Conservation (phyloP, 768 basidiomycete species). For the Auricularia heimuer region DNA sequence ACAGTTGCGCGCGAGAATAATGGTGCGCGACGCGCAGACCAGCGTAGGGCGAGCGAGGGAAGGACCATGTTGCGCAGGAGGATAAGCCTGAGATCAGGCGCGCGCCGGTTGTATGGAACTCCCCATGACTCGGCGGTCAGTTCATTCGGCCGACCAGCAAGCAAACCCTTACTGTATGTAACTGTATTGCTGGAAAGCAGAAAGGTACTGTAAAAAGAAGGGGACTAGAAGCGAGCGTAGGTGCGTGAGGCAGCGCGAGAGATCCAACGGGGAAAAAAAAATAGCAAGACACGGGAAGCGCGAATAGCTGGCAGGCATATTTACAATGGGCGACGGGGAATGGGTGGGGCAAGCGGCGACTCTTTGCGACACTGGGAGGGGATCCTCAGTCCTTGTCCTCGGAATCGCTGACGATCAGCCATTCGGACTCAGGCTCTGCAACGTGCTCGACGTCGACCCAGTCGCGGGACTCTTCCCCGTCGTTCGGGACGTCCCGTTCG, state of each 20-base stretch:
- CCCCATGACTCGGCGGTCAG: not conserved
- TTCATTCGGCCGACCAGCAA: not conserved
- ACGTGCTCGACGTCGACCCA: constrained; percentile 62
- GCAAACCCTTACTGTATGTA: not conserved
- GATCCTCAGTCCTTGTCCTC: not conserved
- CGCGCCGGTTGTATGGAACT: not conserved
- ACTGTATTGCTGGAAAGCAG: not conserved
- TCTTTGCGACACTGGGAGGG: not conserved
- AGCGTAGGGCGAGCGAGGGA: not conserved
- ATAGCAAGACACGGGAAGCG: not conserved
- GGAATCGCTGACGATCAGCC: constrained; percentile 58
- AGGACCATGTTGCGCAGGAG: not conserved
- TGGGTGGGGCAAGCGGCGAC: not conserved
- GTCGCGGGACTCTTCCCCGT: constrained; percentile 14
- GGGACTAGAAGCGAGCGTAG: not conserved
- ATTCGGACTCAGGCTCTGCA: constrained; percentile 76
- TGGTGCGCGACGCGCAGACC: not conserved
- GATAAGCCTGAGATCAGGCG: not conserved
- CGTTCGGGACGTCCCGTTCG: constrained; percentile 30
- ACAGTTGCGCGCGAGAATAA: not conserved
- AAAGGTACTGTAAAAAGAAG: not conserved
- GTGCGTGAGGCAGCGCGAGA: no score
- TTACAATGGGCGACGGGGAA: not conserved
- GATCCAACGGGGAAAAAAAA: not conserved
- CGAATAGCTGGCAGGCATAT: not conserved